Evolutionary conservation across 129 eudicot species (phyloP), one percentile per base, ranked within the genome.

Genomic region (Lactuca saligna): DNA sequence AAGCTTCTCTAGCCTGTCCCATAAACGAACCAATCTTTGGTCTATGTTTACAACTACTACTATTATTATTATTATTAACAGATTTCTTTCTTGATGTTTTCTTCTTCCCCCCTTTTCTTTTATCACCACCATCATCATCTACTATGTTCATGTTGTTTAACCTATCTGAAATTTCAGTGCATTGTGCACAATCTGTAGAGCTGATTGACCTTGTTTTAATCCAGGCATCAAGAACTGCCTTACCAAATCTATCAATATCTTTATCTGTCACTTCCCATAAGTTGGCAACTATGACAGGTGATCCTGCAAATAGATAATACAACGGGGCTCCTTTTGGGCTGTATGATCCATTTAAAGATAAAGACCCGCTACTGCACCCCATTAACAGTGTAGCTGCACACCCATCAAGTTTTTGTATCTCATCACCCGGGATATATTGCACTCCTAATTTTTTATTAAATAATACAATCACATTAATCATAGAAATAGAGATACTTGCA

Each of bases 251-350:
- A 70, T 94, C 99, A 41, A 94, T 94, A 81, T 94, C 99, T 59
- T 78, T 85, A 80, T 94, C 99, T 2, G 99, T 94, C 54, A 94
- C 99, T 49, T 87, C 96, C 99, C 99, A 94, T 59, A 94, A 77
- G 68, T 94, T 94, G 65, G 97, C 99, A 33, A 94, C 79, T 14
- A 90, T 88, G 8, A 87, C 86, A 41, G 99, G 99, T 20, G 99
- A 90, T 17, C 99, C 99, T 0, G 93, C 99, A 54, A 78, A 65
- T 5, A 94, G 75, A 70, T 94, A 94, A 75, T 82, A 78, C 34
- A 88, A 69, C 2, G 96, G 86, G 71, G 93, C 91, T 17, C 99
- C 97, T 57, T 74, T 84, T 42, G 99, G 99, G 34, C 83, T 60
- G 70, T 90, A 94, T 8, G 75, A 34, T 34, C 99, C 99, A 62